These are phyloP conservation scores for Fraxinus quadrangulata DNA, from an alignment of 257 asterid genomes.

Conservation along the genomic window DNA sequence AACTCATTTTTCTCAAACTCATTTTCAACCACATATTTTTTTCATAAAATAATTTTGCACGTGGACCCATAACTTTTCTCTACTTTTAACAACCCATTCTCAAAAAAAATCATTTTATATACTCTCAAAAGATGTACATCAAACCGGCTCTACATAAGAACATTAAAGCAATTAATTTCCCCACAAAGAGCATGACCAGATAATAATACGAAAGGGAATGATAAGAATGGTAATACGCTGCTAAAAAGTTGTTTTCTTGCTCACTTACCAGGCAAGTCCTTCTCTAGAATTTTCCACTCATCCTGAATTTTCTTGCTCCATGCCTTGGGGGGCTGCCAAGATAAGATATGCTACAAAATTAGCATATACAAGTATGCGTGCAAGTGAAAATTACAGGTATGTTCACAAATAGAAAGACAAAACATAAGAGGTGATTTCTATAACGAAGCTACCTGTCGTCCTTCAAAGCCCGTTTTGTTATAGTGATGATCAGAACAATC, in stretches of 20 bases:
- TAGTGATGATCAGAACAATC: slow-evolving; percentile 61
- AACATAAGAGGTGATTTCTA: not conserved
- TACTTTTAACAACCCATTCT: too few species aligned
- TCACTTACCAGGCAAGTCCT: slow-evolving; percentile 57
- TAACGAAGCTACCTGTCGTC: slow-evolving; percentile 41
- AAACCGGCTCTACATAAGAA: too few species aligned
- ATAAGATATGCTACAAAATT: slow-evolving; percentile 10
- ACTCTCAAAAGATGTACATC: too few species aligned
- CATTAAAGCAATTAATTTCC: not conserved
- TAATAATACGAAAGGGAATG: not conserved
- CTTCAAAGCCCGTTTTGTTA: slow-evolving; percentile 31
- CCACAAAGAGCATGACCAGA: not conserved
- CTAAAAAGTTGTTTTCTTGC: not conserved
- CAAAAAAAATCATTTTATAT: too few species aligned
- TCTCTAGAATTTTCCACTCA: slow-evolving; percentile 63
- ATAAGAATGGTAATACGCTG: not conserved
- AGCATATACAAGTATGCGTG: not conserved
- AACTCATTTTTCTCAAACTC: too few species aligned
- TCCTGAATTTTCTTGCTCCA: slow-evolving; percentile 61
- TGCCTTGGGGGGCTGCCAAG: slow-evolving; percentile 44
- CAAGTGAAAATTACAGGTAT: not conserved
- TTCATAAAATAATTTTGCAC: too few species aligned
- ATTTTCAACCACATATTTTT: too few species aligned
- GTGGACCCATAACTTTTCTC: too few species aligned
- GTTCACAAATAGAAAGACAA: not conserved